Evolutionary conservation across 75 land plant genomes (phyloP), one percentile per base, ranked within the genome.

Genomic region (Sequoiadendron giganteum): DNA sequence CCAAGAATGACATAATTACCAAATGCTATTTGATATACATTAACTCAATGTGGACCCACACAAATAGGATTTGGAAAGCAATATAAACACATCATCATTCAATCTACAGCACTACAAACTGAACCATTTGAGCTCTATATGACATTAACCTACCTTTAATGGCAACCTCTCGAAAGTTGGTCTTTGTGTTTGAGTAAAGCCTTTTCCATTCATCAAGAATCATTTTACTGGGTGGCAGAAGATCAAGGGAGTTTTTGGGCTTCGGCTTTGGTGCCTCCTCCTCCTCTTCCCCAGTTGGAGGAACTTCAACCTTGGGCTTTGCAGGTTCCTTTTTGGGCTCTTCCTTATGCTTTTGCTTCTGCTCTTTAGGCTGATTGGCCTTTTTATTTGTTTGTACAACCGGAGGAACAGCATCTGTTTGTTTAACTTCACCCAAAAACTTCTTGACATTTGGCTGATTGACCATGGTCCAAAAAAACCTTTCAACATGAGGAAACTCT

Each of bases 141-240:
- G 82, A 34, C 21, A 25, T 45, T 82, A 82, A 47, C 52, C 48
- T 49, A 82, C 99, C 99, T 92, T 94, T 95, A 40, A 98, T 94
- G 19, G 99, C 99, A 89, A 98, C 93, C 89, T 98, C 99, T 79
- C 95, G 93, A 90, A 98, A 98, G 87, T 98, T 97, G 28, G 95
- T 93, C 83, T 98, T 97, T 0, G 98, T 97, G 89, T 98, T 98
- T 7, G 99, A 98, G 84, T 97, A 98, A 6, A 98, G 93, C 87
- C 99, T 93, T 92, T 98, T 98, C 99, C 99, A 98, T 10, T 98
- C 99, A 88, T 98, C 99, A 68, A 97, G 86, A 80, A 98, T 88
- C 99, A 98, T 98, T 48, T 88, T 89, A 92, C 99, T 98, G 1
- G 99, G 99, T 13, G 99, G 99, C 54, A 98, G 85, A 48, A 97